phyloP scores from a whole-genome alignment of 768 basidiomycete genomes.

The Collybiopsis luxurians region DNA sequence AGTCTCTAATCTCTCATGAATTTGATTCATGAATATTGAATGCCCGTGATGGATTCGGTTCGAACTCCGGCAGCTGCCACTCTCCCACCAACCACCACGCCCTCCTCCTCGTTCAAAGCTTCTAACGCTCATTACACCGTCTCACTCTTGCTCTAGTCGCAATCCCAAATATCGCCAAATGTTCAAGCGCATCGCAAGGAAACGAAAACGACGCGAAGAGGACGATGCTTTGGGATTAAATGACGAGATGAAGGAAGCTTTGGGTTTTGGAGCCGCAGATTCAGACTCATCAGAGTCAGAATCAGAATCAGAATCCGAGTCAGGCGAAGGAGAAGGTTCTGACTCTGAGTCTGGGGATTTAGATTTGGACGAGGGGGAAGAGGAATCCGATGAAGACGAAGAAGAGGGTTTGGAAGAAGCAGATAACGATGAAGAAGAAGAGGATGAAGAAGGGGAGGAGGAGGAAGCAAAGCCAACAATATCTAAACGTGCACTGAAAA shows the following conservation, averaged over 20 bases:
- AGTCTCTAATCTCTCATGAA: no score
- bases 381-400: background rate
- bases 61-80: no score
- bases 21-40: no score
- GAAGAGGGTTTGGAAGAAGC: background rate
- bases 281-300: conserved; percentile 36
- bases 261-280: conserved; percentile 46
- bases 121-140: no score
- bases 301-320: background rate
- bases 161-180: no score
- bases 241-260: conserved; percentile 37
- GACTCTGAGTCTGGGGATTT: background rate
- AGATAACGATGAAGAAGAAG: background rate
- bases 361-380: no score
- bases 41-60: no score
- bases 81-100: no score
- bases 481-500: conserved; percentile 1
- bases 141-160: no score
- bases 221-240: conserved; percentile 46
- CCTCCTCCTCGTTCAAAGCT: no score
- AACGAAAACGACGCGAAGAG: conserved; percentile 36
- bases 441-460: background rate
- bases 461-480: background rate
- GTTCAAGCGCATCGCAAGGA: conserved; percentile 52
- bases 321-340: background rate